phyloP scores from a whole-genome alignment of 2,329 filamentous ascomycete genomes.

The Zopfia rhizophila region DNA sequence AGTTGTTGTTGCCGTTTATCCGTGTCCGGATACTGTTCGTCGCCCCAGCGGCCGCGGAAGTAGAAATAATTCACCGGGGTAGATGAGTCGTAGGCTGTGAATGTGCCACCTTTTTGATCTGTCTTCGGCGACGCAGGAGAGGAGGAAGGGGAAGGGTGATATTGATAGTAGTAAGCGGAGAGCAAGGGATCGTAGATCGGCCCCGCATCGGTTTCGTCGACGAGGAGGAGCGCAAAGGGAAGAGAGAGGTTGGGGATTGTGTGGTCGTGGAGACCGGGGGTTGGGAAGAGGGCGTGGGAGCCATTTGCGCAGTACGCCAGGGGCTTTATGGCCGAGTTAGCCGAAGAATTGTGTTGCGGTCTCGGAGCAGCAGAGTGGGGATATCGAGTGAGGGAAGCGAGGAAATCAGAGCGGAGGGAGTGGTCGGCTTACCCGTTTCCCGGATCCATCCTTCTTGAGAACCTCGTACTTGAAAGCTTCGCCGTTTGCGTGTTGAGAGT shows the following conservation, averaged over 20 bases:
- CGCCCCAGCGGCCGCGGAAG: slow-evolving; percentile 69
- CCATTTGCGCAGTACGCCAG: slow-evolving; percentile 67
- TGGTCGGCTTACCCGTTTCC: slow-evolving; percentile 50
- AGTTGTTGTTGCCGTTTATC: slow-evolving; percentile 56
- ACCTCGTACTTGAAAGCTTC: slow-evolving; percentile 68
- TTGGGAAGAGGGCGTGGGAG: slow-evolving; percentile 72
- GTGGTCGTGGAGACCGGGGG: slow-evolving; percentile 67
- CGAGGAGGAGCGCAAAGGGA: slow-evolving; percentile 54
- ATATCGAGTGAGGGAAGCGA: background rate
- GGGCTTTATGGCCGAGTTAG: slow-evolving; percentile 19
- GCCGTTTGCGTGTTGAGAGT: slow-evolving; percentile 68
- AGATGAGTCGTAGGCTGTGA: slow-evolving; percentile 54
- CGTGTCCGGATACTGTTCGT: slow-evolving; percentile 62
- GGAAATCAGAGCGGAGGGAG: background rate
- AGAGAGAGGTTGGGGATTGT: slow-evolving; percentile 68
- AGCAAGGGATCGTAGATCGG: slow-evolving; percentile 67
- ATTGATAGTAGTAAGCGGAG: slow-evolving; percentile 66
- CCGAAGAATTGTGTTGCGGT: background rate
- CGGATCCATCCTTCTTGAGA: slow-evolving; percentile 60
- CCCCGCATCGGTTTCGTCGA: slow-evolving; percentile 65
- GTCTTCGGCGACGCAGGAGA: background rate
- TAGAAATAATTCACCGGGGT: slow-evolving; percentile 64
- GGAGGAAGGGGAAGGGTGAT: slow-evolving; percentile 40
- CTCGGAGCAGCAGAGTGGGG: no score
- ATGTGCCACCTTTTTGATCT: no score